Evolutionary conservation across 768 basidiomycete species (phyloP), one percentile per base, ranked within the genome.

Genomic region (Russula brevipes): DNA sequence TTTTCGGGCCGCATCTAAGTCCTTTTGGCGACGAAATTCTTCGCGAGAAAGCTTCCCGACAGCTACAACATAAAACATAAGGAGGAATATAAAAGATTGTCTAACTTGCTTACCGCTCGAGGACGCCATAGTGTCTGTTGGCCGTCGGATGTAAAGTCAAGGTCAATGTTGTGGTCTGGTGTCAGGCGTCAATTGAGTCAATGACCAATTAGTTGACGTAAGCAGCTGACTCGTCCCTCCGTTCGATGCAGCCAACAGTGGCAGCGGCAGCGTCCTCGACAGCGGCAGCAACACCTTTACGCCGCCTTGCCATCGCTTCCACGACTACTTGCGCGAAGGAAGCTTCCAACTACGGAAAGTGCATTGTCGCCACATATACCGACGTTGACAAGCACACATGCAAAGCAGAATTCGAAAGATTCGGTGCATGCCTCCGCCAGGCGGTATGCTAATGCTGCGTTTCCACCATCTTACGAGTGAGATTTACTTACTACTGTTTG

Each of bases 1-100:
- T 78, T 98, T 98, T 59, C 96, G 90, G 63, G 96, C 96, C 5
- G 96, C 96, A 75, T 98, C 96, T 60, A 98, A 85, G 73, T 98
- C 96, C 75, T 97, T 97, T 75, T 96, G 91, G 31, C 92, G 85
- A 52, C 95, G 85, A 72, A 92, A 96, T 73, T 98, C 95, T 75
- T 97, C 95, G 42, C 94, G 83, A 0, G 95, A 96, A 44, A 96
- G 81, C 72, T 97, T 97, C 70, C 91, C 91, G 36, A 84, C 76
- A 17, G 75, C 79, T 77, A 57, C 2, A 31, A 38, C 33, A 62
- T 50, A 51, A 52, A 57, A 63, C 24, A 63, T 46, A 24, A 17
- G 17, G 5, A 42, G 56, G 42, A 35, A 46, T 19, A 42, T 45
- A 3, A 10, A 46, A 4, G 46, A 16, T 17, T 31, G 17, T 19